Evolutionary conservation across 2,329 filamentous ascomycete genomes (phyloP).

Genomic region (Penicillium sp.): DNA sequence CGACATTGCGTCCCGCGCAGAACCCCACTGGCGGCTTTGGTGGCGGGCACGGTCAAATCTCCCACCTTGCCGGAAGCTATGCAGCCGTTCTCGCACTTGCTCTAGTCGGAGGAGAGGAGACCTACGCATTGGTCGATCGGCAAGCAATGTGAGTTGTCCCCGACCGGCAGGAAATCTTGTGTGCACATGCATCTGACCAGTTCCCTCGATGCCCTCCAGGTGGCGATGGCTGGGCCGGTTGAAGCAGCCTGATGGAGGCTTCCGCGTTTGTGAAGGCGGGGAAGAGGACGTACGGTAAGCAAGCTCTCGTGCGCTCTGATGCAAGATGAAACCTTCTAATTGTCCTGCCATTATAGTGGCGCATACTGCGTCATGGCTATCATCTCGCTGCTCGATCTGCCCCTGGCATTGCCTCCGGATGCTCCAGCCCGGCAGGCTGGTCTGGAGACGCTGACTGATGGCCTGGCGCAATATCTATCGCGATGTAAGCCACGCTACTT

Average conservation of each 20-base stretch:
- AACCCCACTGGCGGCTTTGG: constrained; percentile 83
- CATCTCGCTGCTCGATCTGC: constrained; percentile 77
- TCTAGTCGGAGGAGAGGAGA: constrained; percentile 71
- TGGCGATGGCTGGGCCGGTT: constrained; percentile 86
- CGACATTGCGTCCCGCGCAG: constrained; percentile 77
- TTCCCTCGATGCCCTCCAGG: no score
- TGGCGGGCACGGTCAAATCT: constrained; percentile 85
- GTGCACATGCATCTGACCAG: constrained; percentile 23
- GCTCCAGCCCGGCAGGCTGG: constrained; percentile 65
- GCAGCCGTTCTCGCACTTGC: constrained; percentile 75
- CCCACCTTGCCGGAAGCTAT: constrained; percentile 87
- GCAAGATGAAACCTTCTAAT: constrained; percentile 14
- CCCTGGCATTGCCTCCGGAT: constrained; percentile 71
- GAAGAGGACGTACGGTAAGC: constrained; percentile 86
- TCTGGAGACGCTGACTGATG: constrained; percentile 64
- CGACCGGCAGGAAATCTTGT: not conserved
- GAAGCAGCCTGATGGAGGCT: constrained; percentile 87
- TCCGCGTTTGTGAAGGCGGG: constrained; percentile 78
- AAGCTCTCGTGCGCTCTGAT: constrained; percentile 14
- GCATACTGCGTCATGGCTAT: constrained; percentile 88
- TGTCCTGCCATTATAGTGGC: constrained; percentile 55
- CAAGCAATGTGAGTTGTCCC: constrained; percentile 60
- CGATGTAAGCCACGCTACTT: constrained; percentile 59
- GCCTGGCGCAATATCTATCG: constrained; percentile 74
- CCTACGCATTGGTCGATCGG: constrained; percentile 74